A percentile compares a stretch with the other conserved stretches of the same genome.
phyloP scores from a whole-genome alignment of 2,329 filamentous ascomycete genomes.

The Dactylella cylindrospora region DNA sequence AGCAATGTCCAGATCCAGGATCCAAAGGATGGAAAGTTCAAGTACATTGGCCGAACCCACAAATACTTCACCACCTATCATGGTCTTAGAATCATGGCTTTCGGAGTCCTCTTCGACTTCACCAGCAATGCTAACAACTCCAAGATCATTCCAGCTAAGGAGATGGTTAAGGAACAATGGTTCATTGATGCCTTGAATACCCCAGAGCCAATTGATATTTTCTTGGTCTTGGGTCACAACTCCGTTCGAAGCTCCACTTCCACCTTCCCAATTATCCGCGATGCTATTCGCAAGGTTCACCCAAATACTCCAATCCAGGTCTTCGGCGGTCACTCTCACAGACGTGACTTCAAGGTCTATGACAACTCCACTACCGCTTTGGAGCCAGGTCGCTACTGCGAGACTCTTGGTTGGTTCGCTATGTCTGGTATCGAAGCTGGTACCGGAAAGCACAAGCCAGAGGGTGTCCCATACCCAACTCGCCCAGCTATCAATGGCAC shows the following conservation, averaged over 20 bases:
- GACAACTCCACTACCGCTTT: constrained; percentile 64
- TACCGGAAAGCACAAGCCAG: constrained; percentile 55
- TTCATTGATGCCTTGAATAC: constrained; percentile 62
- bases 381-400: constrained; percentile 67
- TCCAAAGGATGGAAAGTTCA: constrained; percentile 67
- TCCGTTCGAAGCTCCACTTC: constrained; percentile 57
- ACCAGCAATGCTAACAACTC: constrained; percentile 88
- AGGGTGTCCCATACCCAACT: constrained; percentile 55
- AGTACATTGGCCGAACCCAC: constrained; percentile 77
- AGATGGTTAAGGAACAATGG: constrained; percentile 82
- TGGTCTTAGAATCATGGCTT: constrained; percentile 77
- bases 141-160: constrained; percentile 53
- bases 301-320: constrained; percentile 64
- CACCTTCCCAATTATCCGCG: constrained; percentile 58
- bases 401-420: constrained; percentile 68
- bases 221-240: constrained; percentile 66
- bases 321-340: constrained; percentile 66
- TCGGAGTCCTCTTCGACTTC: constrained; percentile 96
- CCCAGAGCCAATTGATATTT: constrained; percentile 62
- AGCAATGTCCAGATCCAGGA: constrained; percentile 91
- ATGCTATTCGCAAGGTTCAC: constrained; percentile 61
- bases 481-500: constrained; percentile 51
- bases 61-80: constrained; percentile 92
- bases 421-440: constrained; percentile 61
- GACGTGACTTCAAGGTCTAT: constrained; percentile 66